These are phyloP conservation scores for Xylaria grammica DNA, from an alignment of 495 filamentous ascomycete species.

Conservation along the genomic window DNA sequence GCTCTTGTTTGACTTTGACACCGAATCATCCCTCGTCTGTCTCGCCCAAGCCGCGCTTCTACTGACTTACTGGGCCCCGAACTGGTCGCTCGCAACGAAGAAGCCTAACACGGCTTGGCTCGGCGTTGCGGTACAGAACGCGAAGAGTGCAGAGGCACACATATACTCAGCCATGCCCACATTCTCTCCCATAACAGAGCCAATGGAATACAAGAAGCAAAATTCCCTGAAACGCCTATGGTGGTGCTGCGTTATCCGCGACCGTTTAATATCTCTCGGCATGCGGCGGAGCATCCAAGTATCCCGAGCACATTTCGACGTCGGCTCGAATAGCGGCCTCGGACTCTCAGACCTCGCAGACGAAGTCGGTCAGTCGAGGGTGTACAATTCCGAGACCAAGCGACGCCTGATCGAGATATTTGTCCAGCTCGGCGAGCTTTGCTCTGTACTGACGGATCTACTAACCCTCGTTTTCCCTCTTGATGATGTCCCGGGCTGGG, in stretches of 20 bases:
- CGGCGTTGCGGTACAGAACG: constrained; percentile 52
- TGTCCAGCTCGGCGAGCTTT: constrained; percentile 52
- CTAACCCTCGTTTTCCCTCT: constrained; percentile 48
- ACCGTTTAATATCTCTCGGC: constrained; percentile 54
- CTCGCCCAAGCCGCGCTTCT: constrained; percentile 52
- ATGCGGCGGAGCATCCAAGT: constrained; percentile 55
- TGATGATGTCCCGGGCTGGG: constrained; percentile 41
- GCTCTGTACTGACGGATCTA: constrained; percentile 52
- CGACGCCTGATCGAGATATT: constrained; percentile 47
- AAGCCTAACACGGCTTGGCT: constrained; percentile 55
- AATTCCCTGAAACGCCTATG: constrained; percentile 49
- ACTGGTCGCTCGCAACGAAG: constrained; percentile 40
- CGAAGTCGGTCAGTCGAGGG: constrained; percentile 49
- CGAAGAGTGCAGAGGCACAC: constrained; percentile 49
- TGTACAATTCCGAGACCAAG: constrained; percentile 51
- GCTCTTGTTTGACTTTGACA: constrained; percentile 43
- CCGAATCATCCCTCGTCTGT: constrained; percentile 37
- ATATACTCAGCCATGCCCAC: constrained; percentile 38
- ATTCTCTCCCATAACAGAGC: constrained; percentile 28
- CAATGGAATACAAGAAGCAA: constrained; percentile 39
- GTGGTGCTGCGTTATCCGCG: constrained; percentile 58
- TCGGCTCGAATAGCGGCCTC: constrained; percentile 39
- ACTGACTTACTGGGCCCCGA: constrained; percentile 47
- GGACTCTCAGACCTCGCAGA: constrained; percentile 47
- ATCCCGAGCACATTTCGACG: constrained; percentile 45